A percentile compares a stretch with the other conserved stretches of the same genome.
Conservation (phyloP, 2,329 filamentous ascomycete species). For the Alternaria postmessia region DNA sequence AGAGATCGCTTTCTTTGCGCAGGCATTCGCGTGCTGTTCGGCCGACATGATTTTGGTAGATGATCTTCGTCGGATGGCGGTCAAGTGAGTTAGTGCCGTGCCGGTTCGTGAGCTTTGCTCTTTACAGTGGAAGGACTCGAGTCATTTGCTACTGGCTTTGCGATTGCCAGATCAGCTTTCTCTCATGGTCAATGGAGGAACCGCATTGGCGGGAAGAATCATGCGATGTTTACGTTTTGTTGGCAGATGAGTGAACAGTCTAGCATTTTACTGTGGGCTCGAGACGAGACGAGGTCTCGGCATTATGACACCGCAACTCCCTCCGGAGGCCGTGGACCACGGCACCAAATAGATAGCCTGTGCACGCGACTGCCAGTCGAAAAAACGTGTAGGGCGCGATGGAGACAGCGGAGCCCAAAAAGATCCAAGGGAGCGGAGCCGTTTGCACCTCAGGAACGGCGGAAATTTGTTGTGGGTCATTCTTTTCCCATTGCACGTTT, state of each 20-base stretch:
- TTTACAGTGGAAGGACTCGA: neutral
- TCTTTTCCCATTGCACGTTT: neutral
- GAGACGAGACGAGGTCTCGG: neutral
- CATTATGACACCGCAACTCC: neutral
- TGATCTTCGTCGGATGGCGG: neutral
- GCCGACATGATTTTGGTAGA: neutral
- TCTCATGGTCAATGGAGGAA: neutral
- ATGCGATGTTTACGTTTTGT: neutral
- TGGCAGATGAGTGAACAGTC: neutral
- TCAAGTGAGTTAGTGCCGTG: neutral
- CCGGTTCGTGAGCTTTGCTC: neutral
- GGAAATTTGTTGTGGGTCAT: conserved; percentile 12
- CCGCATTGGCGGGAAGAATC: neutral
- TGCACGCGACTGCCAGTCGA: neutral
- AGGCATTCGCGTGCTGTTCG: neutral
- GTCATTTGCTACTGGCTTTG: neutral
- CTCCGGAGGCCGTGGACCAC: neutral
- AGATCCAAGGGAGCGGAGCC: conserved; percentile 10
- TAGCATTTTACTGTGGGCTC: neutral
- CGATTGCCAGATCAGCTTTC: neutral
- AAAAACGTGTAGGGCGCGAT: neutral
- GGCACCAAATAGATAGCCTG: neutral
- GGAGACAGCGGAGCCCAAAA: conserved; percentile 16
- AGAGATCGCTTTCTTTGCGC: neutral
- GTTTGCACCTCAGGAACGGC: conserved; percentile 7